Percentiles rank a stretch among this genome's conserved stretches.
phyloP scores from a whole-genome alignment of 768 basidiomycete genomes.

The Lactarius quietus region DNA sequence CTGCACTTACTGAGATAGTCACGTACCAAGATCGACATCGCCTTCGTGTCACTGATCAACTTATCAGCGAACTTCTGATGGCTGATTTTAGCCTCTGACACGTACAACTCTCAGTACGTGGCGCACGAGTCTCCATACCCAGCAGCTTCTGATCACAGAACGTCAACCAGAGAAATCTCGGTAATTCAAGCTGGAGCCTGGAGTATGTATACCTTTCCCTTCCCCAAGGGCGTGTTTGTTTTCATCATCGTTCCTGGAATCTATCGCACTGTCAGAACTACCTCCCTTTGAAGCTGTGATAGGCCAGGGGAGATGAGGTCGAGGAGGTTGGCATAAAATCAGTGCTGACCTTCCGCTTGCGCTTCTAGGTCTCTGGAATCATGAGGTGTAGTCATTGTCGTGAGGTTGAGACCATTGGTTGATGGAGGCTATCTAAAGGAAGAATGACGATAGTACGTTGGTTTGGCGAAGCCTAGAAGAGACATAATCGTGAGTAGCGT shows the following conservation, averaged over 20 bases:
- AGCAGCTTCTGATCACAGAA: neutral
- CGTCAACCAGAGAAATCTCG: neutral
- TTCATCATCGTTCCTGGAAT: neutral
- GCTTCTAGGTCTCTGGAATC: neutral
- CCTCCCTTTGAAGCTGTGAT: neutral
- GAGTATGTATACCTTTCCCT: neutral
- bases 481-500: no score
- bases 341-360: neutral
- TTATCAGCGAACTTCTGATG: constrained; percentile 18
- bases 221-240: accelerated
- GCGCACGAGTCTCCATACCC: constrained; percentile 2
- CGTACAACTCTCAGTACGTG: constrained; percentile 21
- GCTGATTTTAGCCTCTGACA: constrained; percentile 10
- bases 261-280: neutral
- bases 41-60: constrained; percentile 17
- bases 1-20: no score
- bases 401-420: neutral
- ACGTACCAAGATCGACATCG: constrained; percentile 24
- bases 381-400: neutral
- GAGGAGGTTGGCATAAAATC: neutral
- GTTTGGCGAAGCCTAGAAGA: no score
- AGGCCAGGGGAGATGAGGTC: neutral
- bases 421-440: neutral
- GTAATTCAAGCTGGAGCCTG: neutral
- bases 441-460: no score